Conservation (phyloP, 257 asterid genomes). For the Solanum piurae region DNA sequence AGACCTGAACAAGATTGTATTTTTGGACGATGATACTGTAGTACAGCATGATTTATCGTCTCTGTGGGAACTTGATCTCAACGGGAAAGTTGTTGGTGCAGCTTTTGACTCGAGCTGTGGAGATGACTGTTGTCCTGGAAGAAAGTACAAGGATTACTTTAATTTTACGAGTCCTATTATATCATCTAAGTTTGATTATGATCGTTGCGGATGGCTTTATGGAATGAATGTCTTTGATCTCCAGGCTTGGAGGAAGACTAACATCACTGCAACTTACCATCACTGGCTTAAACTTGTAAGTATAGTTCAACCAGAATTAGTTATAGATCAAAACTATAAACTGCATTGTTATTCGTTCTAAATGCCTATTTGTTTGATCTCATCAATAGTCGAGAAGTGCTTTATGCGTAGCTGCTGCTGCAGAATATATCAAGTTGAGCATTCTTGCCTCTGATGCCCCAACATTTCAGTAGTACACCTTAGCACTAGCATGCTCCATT, state of each 20-base stretch:
- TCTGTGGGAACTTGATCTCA: constrained; percentile 78
- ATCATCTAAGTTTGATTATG: constrained; percentile 35
- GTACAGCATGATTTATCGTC: constrained; percentile 71
- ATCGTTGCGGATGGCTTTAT: constrained; percentile 65
- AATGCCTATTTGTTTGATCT: neutral
- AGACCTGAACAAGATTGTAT: constrained; percentile 55
- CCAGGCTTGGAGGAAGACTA: constrained; percentile 61
- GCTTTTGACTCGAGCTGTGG: constrained; percentile 65
- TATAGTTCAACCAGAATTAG: constrained; percentile 1
- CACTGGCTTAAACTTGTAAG: constrained; percentile 86
- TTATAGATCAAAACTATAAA: neutral
- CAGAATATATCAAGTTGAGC: neutral
- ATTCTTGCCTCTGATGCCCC: neutral
- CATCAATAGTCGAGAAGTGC: neutral
- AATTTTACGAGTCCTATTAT: constrained; percentile 53
- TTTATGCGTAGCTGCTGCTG: neutral
- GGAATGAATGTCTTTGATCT: constrained; percentile 79
- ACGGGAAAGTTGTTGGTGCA: constrained; percentile 76
- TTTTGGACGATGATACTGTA: constrained; percentile 80
- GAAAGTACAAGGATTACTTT: constrained; percentile 58
- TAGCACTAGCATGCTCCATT: neutral
- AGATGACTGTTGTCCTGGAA: constrained; percentile 51
- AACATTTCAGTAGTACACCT: neutral
- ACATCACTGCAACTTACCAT: constrained; percentile 59
- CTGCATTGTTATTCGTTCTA: neutral